Base-by-base conservation (phyloP, 768 basidiomycete genomes). In the Tulasnella sp. region DNA sequence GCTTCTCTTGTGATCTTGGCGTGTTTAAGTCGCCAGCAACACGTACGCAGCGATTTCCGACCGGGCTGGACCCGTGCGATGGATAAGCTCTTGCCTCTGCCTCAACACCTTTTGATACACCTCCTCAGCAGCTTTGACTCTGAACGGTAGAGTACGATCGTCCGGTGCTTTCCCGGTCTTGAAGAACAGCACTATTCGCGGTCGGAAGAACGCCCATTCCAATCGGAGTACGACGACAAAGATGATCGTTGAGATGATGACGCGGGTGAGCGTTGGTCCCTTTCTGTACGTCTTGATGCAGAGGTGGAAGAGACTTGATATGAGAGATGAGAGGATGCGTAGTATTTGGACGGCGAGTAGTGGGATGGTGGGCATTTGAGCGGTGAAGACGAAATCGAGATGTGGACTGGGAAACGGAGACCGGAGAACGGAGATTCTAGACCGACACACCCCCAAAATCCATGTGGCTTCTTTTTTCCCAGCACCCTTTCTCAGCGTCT, bases 31-130 rank as follows among this genome's bases (percentile, higher is more conserved):
- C 36, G 7, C 19, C 22, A 64, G 19, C 19, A 14, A 45, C 42
- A 72, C 76, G 39, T 68, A 77, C 76, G 76, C 76, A 11, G 49
- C 72, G 39, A 77, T 67, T 6, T 67, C 64, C 34, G 39, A 38
- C 22, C 38, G 39, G 22, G 49, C 22, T 40, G 71, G 71, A 9
- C 76, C 76, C 14, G 42, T 31, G 7, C 76, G 70, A 2, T 68
- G 37, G 5, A 77, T 74, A 34, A 77, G 58, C 42, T 77, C 72
- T 38, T 34, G 31, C 40, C 76, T 45, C 25, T 40, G 37, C 34
- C 49, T 71, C 37, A 77, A 42, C n/a, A 52, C 58, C 22, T 36
- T 34, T 34, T 77, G 72, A 58, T 77, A 77, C 12, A 25, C 38
- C 31, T 54, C 58, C 31, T 77, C 76, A 54, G 71, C 58, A 15